Evolutionary conservation across 176 grass and related monocot species (phyloP).

Genomic region (Bolboschoenus planiculmis): DNA sequence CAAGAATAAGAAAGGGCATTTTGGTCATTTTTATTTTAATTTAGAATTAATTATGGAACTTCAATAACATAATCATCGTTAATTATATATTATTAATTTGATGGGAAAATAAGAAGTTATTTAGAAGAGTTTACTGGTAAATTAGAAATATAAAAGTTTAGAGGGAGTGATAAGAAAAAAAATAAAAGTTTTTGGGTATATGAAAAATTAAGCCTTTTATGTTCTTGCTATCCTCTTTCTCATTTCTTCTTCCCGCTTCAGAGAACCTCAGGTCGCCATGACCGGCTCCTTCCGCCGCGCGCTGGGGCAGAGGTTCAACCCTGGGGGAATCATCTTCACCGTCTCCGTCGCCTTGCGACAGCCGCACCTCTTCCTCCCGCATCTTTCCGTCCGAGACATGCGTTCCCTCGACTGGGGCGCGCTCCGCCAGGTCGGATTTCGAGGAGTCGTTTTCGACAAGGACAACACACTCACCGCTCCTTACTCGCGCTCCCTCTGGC

Average conservation of each 20-base stretch:
- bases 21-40: too few relatives aligned
- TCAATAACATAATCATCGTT: too few relatives aligned
- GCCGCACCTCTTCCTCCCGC: conserved; percentile 71
- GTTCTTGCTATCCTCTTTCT: too few relatives aligned
- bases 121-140: too few relatives aligned
- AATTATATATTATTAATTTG: too few relatives aligned
- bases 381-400: conserved; percentile 66
- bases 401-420: conserved; percentile 73
- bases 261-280: background rate
- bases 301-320: conserved; percentile 74
- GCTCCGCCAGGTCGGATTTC: conserved; percentile 74
- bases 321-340: conserved; percentile 44
- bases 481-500: conserved; percentile 68
- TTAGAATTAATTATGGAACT: too few relatives aligned
- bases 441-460: conserved; percentile 94
- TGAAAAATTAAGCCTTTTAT: too few relatives aligned
- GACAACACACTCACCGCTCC: conserved; percentile 95
- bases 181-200: too few relatives aligned
- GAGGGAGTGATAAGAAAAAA: too few relatives aligned
- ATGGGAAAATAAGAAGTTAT: too few relatives aligned
- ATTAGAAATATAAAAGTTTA: too few relatives aligned
- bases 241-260: background rate
- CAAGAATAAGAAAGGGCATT: too few relatives aligned
- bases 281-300: conserved; percentile 61
- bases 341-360: conserved; percentile 36